Conservation (phyloP, 306 rosid genomes). For the Albizia julibrissin region DNA sequence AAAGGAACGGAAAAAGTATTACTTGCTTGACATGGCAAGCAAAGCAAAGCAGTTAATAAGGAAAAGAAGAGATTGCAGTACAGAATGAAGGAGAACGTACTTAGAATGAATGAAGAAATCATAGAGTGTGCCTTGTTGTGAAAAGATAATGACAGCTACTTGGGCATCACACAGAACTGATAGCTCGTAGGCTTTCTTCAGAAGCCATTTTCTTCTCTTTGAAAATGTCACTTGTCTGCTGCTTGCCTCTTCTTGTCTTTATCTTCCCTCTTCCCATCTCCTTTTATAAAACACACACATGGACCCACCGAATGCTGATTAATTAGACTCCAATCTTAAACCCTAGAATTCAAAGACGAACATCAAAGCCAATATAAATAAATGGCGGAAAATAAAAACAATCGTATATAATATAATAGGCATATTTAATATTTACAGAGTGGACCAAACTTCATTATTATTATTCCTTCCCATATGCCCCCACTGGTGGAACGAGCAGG, state of each 20-base stretch:
- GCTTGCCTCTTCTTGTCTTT: too few relatives aligned
- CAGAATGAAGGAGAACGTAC: slow-evolving; percentile 44
- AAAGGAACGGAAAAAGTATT: background rate
- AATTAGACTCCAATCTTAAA: background rate
- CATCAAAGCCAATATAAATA: too few relatives aligned
- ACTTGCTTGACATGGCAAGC: background rate
- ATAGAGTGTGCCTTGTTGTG: slow-evolving; percentile 61
- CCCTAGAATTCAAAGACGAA: background rate
- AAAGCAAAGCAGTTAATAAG: background rate
- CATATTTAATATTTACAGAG: too few relatives aligned
- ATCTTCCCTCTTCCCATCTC: slow-evolving; percentile 39
- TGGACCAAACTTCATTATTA: too few relatives aligned
- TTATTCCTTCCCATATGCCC: too few relatives aligned
- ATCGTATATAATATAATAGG: background rate
- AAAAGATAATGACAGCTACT: slow-evolving; percentile 63
- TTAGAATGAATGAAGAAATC: slow-evolving; percentile 60
- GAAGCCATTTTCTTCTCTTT: too few relatives aligned
- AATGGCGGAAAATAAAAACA: background rate
- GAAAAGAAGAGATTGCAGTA: background rate
- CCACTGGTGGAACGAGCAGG: too few relatives aligned
- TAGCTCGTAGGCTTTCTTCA: slow-evolving; percentile 58
- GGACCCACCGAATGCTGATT: background rate
- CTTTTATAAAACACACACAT: background rate
- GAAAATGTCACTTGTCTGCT: slow-evolving; percentile 53
- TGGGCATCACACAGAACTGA: slow-evolving; percentile 71